Evolutionary conservation across 2,329 filamentous ascomycete species (phyloP), one percentile per base, ranked within the genome.

Genomic region (Claviceps paspali): DNA sequence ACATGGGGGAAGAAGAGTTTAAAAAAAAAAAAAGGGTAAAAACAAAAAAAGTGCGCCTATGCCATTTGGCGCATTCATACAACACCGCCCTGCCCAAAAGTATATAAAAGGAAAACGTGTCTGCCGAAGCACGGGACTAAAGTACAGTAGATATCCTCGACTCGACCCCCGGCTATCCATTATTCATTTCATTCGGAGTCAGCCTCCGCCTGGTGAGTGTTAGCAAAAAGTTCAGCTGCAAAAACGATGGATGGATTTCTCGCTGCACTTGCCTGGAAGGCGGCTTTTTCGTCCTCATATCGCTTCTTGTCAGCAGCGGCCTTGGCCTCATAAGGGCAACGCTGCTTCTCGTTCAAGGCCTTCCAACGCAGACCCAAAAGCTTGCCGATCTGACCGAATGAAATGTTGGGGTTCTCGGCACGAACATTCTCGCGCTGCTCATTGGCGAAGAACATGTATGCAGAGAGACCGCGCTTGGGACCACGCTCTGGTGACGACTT

Each of bases 361-460:
- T 98, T 98, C 91, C 91, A 98, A 69, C 82, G 82, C 76, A 95
- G 87, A 65, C 91, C 91, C 43, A 98, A 85, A 55, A 91, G 73
- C 76, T 96, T 96, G 68, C 91, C 91, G 54, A 98, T 88, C 65
- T 96, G 87, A 80, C 85, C 91, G 65, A 98, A 98, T 51, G 82
- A 81, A 67, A 96, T 94, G 53, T 87, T 88, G 28, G 88, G 88
- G 74, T 96, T 96, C 65, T 96, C 88, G 61, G 94, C 86, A 53
- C 91, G 85, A 52, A 98, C 91, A 63, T 91, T 93, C 60, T 96
- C 88, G 52, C 91, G 87, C 68, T 95, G 85, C 67, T 96, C 91
- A 59, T 96, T 96, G 76, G 91, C 91, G 62, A 96, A 98, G 81
- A 96, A 96, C 91, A 98, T 98, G 78, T 98, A 98, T 47, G 91